Evolutionary conservation across 805 yeast genomes (phyloP).

Genomic region (Spathaspora hagerdaliae): DNA sequence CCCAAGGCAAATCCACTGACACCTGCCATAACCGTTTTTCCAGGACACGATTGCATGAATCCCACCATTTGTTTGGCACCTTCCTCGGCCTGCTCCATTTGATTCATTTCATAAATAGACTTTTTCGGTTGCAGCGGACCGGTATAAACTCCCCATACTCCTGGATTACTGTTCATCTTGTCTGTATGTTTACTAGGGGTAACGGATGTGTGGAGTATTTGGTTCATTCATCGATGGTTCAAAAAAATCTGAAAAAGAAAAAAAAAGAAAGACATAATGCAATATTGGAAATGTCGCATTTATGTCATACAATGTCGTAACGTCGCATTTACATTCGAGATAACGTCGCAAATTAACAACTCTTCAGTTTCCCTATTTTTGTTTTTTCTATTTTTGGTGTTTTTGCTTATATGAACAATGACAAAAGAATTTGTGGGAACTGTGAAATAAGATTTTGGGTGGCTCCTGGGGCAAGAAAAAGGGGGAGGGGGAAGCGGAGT

Average conservation of each 20-base stretch:
- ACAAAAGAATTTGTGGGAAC: not conserved
- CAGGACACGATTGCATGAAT: constrained; percentile 91
- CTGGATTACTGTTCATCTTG: not conserved
- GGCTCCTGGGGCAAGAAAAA: not conserved
- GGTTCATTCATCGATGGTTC: not conserved
- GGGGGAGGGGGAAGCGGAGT: not conserved
- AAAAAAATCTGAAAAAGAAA: not conserved
- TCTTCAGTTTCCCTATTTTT: no score
- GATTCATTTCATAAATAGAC: constrained; percentile 70
- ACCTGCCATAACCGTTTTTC: constrained; percentile 87
- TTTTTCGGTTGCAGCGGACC: constrained; percentile 34
- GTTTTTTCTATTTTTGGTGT: no score
- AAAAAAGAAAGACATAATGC: not conserved
- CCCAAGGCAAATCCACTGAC: constrained; percentile 93
- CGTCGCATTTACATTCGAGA: not conserved
- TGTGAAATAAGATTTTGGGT: no score
- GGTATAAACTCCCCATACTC: constrained; percentile 30
- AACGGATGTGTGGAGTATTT: not conserved
- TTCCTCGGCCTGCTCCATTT: constrained; percentile 87
- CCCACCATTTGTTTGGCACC: constrained; percentile 83
- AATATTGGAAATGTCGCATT: not conserved
- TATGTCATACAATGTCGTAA: not conserved
- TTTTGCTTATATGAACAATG: not conserved
- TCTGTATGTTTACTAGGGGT: not conserved
- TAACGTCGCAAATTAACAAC: no score